Evolutionary conservation across 148 eudicot species (phyloP).

Genomic region (Tetragonia tetragonoides): DNA sequence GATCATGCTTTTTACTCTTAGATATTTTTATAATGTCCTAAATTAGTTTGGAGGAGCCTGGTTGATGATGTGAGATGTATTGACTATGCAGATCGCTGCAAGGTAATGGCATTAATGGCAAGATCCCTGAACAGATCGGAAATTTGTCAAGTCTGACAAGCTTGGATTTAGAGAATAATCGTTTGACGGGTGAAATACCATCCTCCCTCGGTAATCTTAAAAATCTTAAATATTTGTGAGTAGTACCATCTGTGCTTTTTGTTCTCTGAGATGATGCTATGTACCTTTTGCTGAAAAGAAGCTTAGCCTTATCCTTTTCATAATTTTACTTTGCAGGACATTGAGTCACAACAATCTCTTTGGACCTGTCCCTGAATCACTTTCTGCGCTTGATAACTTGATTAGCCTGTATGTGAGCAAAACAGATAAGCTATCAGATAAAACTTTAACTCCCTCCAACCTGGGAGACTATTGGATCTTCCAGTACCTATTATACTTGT

Average conservation of each 20-base stretch:
- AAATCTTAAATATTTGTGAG: conserved; percentile 80
- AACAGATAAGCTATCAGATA: background rate
- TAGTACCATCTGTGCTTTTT: conserved; percentile 27
- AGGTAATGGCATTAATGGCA: conserved; percentile 74
- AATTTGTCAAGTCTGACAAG: conserved; percentile 64
- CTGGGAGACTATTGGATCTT: background rate
- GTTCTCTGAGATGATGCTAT: background rate
- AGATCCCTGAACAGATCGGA: conserved; percentile 68
- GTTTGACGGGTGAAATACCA: conserved; percentile 78
- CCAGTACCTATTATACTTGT: background rate
- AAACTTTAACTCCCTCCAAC: background rate
- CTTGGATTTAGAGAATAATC: conserved; percentile 73
- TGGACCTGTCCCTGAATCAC: conserved; percentile 75
- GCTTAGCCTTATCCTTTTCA: conserved; percentile 3
- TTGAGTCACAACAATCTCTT: conserved; percentile 71
- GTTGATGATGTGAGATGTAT: conserved; percentile 10
- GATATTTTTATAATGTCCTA: background rate
- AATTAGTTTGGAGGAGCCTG: background rate
- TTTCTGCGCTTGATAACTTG: conserved; percentile 60
- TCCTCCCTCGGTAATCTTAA: conserved; percentile 73
- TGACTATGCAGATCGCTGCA: conserved; percentile 54
- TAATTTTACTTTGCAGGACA: conserved; percentile 47
- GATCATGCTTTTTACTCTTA: background rate
- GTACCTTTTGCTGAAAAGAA: background rate
- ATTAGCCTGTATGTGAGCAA: conserved; percentile 60